Conservation (phyloP, 2,329 filamentous ascomycete genomes). For the Amauroascus verrucosus region DNA sequence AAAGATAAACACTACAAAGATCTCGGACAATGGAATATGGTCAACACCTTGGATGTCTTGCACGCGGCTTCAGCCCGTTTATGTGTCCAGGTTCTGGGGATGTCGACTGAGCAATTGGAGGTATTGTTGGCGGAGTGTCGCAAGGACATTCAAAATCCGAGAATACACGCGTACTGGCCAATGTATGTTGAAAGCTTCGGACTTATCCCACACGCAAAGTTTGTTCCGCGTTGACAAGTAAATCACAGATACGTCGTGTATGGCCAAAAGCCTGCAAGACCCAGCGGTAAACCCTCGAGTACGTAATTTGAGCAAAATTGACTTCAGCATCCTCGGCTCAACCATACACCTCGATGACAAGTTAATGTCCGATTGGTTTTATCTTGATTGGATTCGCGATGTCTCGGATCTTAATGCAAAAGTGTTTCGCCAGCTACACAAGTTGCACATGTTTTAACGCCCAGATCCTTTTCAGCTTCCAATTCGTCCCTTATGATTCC, state of each 20-base stretch:
- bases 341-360: too few species aligned
- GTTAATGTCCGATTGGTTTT: too few species aligned
- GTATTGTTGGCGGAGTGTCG: not conserved
- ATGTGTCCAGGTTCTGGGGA: conserved; percentile 34
- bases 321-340: too few species aligned
- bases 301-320: too few species aligned
- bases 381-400: too few species aligned
- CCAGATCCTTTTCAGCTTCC: too few species aligned
- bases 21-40: conserved; percentile 38
- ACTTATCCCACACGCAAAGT: too few species aligned
- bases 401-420: too few species aligned
- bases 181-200: not conserved
- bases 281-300: not conserved
- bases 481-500: too few species aligned
- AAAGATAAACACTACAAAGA: conserved; percentile 42
- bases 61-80: conserved; percentile 30
- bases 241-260: conserved; percentile 22
- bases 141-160: not conserved
- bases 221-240: not conserved
- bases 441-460: too few species aligned
- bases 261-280: not conserved
- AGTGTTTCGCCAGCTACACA: too few species aligned
- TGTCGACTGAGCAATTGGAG: conserved; percentile 18
- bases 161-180: conserved; percentile 6
- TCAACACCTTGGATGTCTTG: conserved; percentile 34